Conservation (phyloP, 2,329 filamentous ascomycete genomes). For the Graphilbum ipis-grandicollis region DNA sequence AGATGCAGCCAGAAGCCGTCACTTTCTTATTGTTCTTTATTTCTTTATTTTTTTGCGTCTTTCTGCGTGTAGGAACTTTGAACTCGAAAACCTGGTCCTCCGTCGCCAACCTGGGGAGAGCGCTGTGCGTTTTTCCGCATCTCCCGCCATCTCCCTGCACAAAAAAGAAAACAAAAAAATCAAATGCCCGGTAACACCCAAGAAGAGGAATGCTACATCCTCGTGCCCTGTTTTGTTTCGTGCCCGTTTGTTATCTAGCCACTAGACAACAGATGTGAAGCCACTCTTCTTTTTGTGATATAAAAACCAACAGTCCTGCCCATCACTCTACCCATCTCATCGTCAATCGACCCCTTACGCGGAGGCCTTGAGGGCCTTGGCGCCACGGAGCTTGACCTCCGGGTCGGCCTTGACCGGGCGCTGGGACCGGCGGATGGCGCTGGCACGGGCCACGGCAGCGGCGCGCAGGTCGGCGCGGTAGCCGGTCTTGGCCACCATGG, state of each 20-base stretch:
- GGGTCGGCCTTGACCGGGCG: slow-evolving; percentile 58
- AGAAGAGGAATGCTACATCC: not conserved
- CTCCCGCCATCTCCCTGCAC: no score
- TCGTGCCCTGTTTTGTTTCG: not conserved
- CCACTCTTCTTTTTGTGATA: no score
- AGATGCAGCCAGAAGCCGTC: no score
- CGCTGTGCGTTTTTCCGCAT: no score
- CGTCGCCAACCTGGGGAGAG: no score
- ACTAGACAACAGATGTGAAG: no score
- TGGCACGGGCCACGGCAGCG: slow-evolving; percentile 70
- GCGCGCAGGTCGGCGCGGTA: slow-evolving; percentile 71
- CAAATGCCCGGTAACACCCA: not conserved
- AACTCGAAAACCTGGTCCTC: no score
- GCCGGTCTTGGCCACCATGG: slow-evolving; percentile 61
- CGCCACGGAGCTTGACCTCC: slow-evolving; percentile 60
- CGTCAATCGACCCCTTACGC: slow-evolving; percentile 17
- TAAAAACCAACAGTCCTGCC: no score
- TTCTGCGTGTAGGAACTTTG: no score
- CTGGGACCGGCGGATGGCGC: slow-evolving; percentile 68
- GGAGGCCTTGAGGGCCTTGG: slow-evolving; percentile 59
- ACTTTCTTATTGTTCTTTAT: no score
- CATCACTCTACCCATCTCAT: no score
- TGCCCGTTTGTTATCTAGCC: not conserved
- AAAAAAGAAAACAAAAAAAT: not conserved
- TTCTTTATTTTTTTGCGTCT: no score